These are phyloP conservation scores for Sistotremastrum suecicum DNA, from an alignment of 768 basidiomycete genomes.

Conservation along the genomic window DNA sequence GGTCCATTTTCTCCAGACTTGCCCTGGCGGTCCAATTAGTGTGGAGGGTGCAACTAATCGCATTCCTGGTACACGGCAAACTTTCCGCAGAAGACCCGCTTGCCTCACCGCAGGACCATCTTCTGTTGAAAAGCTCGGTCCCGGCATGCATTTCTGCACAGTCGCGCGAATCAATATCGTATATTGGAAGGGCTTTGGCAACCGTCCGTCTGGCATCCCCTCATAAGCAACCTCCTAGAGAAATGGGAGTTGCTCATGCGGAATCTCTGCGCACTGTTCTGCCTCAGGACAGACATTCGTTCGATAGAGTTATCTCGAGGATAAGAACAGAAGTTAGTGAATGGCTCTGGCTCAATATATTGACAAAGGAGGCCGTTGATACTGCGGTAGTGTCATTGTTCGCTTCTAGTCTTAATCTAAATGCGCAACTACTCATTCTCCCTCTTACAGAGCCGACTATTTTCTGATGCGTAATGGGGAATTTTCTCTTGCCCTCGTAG, in stretches of 20 bases:
- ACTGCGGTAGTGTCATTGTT: slow-evolving; percentile 71
- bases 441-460: slow-evolving; percentile 53
- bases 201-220: slow-evolving; percentile 70
- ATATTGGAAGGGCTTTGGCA: slow-evolving; percentile 77
- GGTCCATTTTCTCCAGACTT: slow-evolving; percentile 56
- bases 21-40: slow-evolving; percentile 64
- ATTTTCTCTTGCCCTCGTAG: slow-evolving; percentile 69
- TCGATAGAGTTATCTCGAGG: slow-evolving; percentile 59
- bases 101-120: slow-evolving; percentile 38
- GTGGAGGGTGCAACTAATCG: slow-evolving; percentile 73
- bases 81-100: slow-evolving; percentile 49
- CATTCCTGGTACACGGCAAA: slow-evolving; percentile 70
- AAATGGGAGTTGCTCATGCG: slow-evolving; percentile 51
- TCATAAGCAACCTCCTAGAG: slow-evolving; percentile 62
- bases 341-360: slow-evolving; percentile 86
- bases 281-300: slow-evolving; percentile 61
- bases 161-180: slow-evolving; percentile 68
- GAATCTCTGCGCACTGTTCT: slow-evolving; percentile 49
- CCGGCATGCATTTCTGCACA: slow-evolving; percentile 63
- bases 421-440: slow-evolving; percentile 14
- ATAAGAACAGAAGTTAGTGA: slow-evolving; percentile 77
- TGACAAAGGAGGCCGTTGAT: slow-evolving; percentile 71
- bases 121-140: slow-evolving; percentile 48
- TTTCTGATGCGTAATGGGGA: slow-evolving; percentile 84
- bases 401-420: slow-evolving; percentile 15